Percentiles rank a stretch among this genome's conserved stretches.
phyloP scores from a whole-genome alignment of 768 basidiomycete species.

The Panus rudis region DNA sequence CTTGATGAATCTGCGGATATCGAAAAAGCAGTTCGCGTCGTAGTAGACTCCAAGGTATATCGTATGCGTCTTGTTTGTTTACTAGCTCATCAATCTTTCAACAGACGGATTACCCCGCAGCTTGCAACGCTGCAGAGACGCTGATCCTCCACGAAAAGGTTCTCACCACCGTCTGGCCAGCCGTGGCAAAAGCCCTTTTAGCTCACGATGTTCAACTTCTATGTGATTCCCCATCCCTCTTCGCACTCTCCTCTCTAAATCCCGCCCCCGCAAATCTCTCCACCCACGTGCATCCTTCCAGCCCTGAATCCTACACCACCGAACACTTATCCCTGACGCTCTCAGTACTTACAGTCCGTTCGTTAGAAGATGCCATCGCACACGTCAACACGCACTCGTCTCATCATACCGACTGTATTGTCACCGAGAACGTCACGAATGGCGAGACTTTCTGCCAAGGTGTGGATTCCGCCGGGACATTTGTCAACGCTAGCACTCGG shows the following conservation, averaged over 20 bases:
- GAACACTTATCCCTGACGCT: constrained; percentile 86
- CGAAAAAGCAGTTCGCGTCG: constrained; percentile 75
- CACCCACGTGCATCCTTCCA: constrained; percentile 45
- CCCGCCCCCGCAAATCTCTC: constrained; percentile 26
- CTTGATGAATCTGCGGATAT: constrained; percentile 76
- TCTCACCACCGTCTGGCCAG: constrained; percentile 71
- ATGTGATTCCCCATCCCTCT: constrained; percentile 65
- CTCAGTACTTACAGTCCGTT: constrained; percentile 71
- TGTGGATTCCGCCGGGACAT: constrained; percentile 89
- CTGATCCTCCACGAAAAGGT: constrained; percentile 76
- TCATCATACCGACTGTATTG: constrained; percentile 91
- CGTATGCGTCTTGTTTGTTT: background rate
- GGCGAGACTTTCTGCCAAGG: constrained; percentile 75
- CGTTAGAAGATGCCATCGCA: constrained; percentile 65
- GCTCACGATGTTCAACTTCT: constrained; percentile 64
- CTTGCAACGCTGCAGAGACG: constrained; percentile 91
- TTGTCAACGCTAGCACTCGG: constrained; percentile 90
- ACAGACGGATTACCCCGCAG: constrained; percentile 90
- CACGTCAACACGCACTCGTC: constrained; percentile 93
- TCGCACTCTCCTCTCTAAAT: constrained; percentile 41
- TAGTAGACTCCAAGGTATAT: constrained; percentile 85
- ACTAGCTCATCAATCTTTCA: background rate
- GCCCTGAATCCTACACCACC: constrained; percentile 64
- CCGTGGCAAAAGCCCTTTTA: constrained; percentile 68
- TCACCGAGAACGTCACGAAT: constrained; percentile 69